Base-by-base conservation (phyloP, 352 stramenopile genomes). In the Pythium graminicola region DNA sequence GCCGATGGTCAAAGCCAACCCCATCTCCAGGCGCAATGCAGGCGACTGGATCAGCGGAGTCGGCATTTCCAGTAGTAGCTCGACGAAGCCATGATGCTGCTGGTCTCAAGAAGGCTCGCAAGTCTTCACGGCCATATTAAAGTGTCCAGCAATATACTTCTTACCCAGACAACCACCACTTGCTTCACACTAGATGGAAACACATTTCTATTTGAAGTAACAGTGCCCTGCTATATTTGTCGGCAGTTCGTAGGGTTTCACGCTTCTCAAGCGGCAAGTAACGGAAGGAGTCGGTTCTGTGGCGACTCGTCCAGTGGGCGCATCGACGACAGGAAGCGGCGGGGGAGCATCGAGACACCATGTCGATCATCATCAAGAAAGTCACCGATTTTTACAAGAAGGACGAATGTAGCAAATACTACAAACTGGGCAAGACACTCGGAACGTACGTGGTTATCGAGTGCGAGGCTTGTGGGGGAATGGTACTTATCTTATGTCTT, bases 311-410 rank as follows among this genome's bases (percentile, higher is more conserved):
- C 31, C 31, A n/a, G n/a, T 32, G 23, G 31, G 20, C 26, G 32
- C 35, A 19, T 11, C 7, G 19, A 5, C 33, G 17, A 10, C 23
- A 36, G 6, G 16, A 36, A 1, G 6, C 4, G 16, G 36, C 9
- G 11, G 22, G 32, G 7, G 6, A 43, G 13, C 39, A 46, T 13
- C 11, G 14, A 28, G 29, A 40, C 3, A 44, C 27, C 39, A 88
- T 90, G 81, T 80, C 79, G 3, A 70, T 62, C 4, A 89, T 92
- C 58, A 89, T 90, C 62, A 86, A 87, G 70, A 89, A 89, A 58
- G 79, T 90, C 17, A 86, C 76, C 0, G 79, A 90, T n/a, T 88
- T 90, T 48, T 90, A 90, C 70, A 89, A 88, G 69, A 87, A 92
- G 59, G 73, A 90, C 40, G 80, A 93, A 57, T 89, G 78, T 64